These are phyloP conservation scores for Candida freyschussii DNA, from an alignment of 1,139 yeast genomes.

Conservation along the genomic window DNA sequence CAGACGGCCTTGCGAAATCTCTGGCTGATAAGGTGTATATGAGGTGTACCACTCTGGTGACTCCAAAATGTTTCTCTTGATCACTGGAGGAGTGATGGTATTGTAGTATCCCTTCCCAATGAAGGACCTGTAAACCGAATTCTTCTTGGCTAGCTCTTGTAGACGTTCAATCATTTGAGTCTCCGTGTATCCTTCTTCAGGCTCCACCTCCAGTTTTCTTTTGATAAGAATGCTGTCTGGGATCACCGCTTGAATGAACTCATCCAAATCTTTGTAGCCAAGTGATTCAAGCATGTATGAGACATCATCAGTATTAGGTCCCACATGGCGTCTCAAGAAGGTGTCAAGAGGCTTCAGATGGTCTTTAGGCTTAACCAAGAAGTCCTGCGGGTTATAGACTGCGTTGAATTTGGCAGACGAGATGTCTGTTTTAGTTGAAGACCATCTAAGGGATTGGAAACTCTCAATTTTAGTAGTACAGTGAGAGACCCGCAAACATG, in stretches of 20 bases:
- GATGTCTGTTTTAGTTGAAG: too few relatives aligned
- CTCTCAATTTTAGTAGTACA: too few relatives aligned
- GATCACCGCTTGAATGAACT: conserved; percentile 67
- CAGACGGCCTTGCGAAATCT: conserved; percentile 92
- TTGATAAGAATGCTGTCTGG: conserved; percentile 72
- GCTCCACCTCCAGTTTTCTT: conserved; percentile 64
- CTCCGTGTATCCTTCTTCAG: conserved; percentile 69
- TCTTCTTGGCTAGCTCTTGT: conserved; percentile 65
- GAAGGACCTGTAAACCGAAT: conserved; percentile 63
- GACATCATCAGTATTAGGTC: conserved; percentile 68
- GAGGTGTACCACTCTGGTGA: conserved; percentile 98
- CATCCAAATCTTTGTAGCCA: conserved; percentile 63
- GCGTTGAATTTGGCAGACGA: conserved; percentile 21
- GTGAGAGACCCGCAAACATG: too few relatives aligned
- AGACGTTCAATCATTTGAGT: conserved; percentile 71
- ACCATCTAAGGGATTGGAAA: too few relatives aligned
- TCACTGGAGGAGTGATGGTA: conserved; percentile 84
- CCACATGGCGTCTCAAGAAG: conserved; percentile 86
- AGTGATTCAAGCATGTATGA: conserved; percentile 58
- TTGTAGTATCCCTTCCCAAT: conserved; percentile 96
- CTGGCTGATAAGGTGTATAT: conserved; percentile 97
- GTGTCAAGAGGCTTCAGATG: conserved; percentile 56
- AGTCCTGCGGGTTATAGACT: conserved; percentile 19
- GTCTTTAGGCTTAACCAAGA: conserved; percentile 6
- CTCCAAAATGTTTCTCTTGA: conserved; percentile 87